Evolutionary conservation across 495 filamentous ascomycete species (phyloP).

Genomic region (Hyaloscypha variabilis): DNA sequence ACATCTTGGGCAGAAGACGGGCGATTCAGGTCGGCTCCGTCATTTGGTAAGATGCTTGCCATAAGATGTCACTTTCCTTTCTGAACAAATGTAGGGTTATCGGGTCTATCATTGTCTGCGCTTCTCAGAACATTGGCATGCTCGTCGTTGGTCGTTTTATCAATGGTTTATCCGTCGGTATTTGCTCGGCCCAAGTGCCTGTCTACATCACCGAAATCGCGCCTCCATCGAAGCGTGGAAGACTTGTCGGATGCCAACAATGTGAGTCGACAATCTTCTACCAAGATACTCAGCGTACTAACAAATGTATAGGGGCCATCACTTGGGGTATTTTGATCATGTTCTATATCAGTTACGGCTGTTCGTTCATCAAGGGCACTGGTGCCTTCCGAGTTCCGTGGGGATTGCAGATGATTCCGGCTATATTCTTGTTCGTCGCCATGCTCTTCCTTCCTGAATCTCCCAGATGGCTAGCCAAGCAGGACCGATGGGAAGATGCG

Average conservation of each 20-base stretch:
- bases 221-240: constrained; percentile 68
- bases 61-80: not conserved
- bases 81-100: constrained; percentile 46
- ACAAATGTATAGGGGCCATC: constrained; percentile 56
- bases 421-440: constrained; percentile 61
- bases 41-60: constrained; percentile 51
- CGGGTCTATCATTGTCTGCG: constrained; percentile 71
- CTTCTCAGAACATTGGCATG: constrained; percentile 74
- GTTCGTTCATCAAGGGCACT: constrained; percentile 62
- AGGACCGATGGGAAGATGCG: constrained; percentile 75
- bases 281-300: not conserved
- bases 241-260: constrained; percentile 72
- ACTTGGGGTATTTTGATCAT: constrained; percentile 84
- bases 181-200: constrained; percentile 78
- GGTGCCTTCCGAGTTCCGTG: constrained; percentile 73
- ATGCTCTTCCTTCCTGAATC: constrained; percentile 73
- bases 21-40: constrained; percentile 65
- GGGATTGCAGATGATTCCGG: constrained; percentile 77
- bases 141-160: constrained; percentile 74
- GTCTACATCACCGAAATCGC: constrained; percentile 79
- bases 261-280: constrained; percentile 32
- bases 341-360: constrained; percentile 81
- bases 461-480: constrained; percentile 75
- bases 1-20: constrained; percentile 66
- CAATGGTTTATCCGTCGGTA: constrained; percentile 76